Conservation (phyloP, 169 alveolate species). For the Plasmodium coatneyi region DNA sequence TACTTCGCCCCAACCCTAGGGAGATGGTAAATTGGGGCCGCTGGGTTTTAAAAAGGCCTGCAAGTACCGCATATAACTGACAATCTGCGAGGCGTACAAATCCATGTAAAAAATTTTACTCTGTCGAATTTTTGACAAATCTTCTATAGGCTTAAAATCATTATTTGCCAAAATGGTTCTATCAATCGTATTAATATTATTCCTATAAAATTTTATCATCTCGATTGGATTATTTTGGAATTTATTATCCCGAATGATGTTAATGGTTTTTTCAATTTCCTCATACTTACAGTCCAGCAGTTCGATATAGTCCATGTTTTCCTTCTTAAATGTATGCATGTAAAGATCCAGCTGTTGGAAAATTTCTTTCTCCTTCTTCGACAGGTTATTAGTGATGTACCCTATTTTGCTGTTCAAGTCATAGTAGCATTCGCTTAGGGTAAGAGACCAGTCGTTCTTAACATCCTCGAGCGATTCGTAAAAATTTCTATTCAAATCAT, state of each 20-base stretch:
- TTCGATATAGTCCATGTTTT: constrained; percentile 42
- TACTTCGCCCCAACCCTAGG: background rate
- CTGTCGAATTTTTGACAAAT: constrained; percentile 54
- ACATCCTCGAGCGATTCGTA: constrained; percentile 80
- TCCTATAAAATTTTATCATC: constrained; percentile 58
- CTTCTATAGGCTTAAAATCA: constrained; percentile 62
- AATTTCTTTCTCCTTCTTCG: constrained; percentile 66
- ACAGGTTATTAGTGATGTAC: constrained; percentile 35
- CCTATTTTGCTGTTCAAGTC: constrained; percentile 36
- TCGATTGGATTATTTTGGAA: constrained; percentile 56
- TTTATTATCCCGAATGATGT: constrained; percentile 46
- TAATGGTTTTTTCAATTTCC: constrained; percentile 53
- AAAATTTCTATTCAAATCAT: constrained; percentile 78
- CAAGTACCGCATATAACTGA: constrained; percentile 36
- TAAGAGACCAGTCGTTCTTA: constrained; percentile 80
- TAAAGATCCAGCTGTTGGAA: constrained; percentile 39
- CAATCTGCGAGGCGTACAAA: constrained; percentile 65
- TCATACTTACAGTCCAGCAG: constrained; percentile 41
- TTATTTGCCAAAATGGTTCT: constrained; percentile 40
- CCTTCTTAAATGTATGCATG: constrained; percentile 58
- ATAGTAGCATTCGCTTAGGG: constrained; percentile 62
- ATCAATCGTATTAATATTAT: constrained; percentile 27
- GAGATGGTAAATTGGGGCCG: background rate
- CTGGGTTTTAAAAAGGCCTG: constrained; percentile 38
- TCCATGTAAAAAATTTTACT: constrained; percentile 70